phyloP scores from a whole-genome alignment of 441 rosid species.

The Syzygium syzygioides region DNA sequence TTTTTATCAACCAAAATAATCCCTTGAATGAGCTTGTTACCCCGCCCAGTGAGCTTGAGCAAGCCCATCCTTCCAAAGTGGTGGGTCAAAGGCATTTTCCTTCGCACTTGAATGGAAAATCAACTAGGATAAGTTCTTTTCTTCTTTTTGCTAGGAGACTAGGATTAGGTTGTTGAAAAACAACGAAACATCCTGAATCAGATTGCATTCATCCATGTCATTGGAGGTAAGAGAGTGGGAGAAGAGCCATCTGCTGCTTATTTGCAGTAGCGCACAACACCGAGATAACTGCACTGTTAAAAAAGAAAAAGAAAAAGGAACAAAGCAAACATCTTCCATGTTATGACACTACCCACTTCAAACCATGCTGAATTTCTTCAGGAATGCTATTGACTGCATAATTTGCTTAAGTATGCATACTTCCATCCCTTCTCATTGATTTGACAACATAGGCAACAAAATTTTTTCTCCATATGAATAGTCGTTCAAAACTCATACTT shows the following conservation, averaged over 20 bases:
- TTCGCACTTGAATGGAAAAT: neutral
- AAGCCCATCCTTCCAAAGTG: neutral
- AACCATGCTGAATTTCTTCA: neutral
- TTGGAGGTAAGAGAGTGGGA: neutral
- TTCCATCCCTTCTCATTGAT: neutral
- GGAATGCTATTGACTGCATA: neutral
- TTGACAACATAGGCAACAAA: neutral
- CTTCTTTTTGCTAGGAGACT: neutral
- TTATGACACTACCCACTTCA: neutral
- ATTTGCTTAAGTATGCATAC: neutral
- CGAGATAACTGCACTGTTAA: neutral
- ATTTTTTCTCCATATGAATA: neutral
- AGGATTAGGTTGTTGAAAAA: neutral
- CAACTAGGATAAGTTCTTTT: neutral
- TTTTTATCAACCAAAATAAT: neutral
- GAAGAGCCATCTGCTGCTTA: neutral
- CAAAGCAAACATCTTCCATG: neutral
- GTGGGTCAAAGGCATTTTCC: neutral
- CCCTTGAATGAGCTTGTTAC: neutral
- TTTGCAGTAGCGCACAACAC: neutral
- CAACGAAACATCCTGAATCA: neutral
- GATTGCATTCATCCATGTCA: neutral
- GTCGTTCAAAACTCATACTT: neutral
- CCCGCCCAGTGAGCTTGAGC: neutral
- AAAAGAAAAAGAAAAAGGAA: neutral